Evolutionary conservation across 768 basidiomycete genomes (phyloP).

Genomic region (Xerocomus spinulosus): DNA sequence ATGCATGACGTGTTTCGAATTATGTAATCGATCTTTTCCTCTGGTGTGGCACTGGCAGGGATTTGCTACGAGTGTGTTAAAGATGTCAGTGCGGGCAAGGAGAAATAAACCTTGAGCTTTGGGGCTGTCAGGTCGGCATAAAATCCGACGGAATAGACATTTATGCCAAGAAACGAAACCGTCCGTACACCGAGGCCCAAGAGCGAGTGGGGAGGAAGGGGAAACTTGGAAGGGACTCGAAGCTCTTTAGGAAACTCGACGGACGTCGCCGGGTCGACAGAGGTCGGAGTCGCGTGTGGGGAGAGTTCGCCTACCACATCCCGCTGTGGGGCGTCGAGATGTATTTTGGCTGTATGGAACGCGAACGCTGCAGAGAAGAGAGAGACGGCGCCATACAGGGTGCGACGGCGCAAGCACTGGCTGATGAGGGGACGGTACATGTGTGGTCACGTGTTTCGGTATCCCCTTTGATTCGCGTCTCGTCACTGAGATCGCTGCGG

Average conservation of each 20-base stretch:
- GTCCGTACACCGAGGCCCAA: slow-evolving; percentile 84
- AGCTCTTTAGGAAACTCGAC: slow-evolving; percentile 69
- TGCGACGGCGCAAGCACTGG: background rate
- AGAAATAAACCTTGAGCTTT: slow-evolving; percentile 46
- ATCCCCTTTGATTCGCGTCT: background rate
- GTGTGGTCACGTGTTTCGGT: slow-evolving; percentile 12
- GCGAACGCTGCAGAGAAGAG: slow-evolving; percentile 28
- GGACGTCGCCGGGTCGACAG: slow-evolving; percentile 72
- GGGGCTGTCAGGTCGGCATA: slow-evolving; percentile 79
- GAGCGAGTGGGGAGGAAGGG: slow-evolving; percentile 59
- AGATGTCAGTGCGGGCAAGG: background rate
- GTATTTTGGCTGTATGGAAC: slow-evolving; percentile 25
- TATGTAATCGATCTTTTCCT: slow-evolving; percentile 69
- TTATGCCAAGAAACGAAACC: slow-evolving; percentile 82
- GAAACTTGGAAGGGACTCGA: slow-evolving; percentile 57
- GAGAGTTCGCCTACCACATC: slow-evolving; percentile 23
- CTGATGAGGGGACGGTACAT: slow-evolving; percentile 9
- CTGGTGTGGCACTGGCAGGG: slow-evolving; percentile 48
- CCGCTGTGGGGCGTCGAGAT: slow-evolving; percentile 41
- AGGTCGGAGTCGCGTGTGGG: background rate
- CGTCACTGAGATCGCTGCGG: background rate
- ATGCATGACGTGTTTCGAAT: slow-evolving; percentile 65
- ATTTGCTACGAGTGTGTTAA: slow-evolving; percentile 38
- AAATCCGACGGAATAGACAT: slow-evolving; percentile 88
- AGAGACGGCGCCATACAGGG: slow-evolving; percentile 32